Percentiles rank a stretch among this genome's conserved stretches.
These are phyloP conservation scores for Domatiomyces catenatus DNA, from an alignment of 2,329 filamentous ascomycete species.

Conservation along the genomic window DNA sequence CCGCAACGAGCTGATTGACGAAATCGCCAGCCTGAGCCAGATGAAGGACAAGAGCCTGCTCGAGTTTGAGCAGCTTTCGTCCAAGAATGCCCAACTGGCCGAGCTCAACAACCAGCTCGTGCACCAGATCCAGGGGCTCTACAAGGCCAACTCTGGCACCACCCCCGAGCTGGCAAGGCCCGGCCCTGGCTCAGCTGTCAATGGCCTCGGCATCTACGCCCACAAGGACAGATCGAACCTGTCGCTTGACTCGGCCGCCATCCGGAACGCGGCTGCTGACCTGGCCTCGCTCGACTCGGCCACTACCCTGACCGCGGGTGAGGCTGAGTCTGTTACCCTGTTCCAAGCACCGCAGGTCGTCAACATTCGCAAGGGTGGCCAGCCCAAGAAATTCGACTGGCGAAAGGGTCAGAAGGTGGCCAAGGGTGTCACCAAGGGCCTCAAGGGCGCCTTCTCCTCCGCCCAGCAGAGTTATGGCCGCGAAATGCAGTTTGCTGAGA, in stretches of 20 bases:
- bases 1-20: constrained; percentile 67
- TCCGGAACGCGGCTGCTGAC: constrained; percentile 31
- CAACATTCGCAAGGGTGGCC: constrained; percentile 73
- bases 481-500: constrained; percentile 43
- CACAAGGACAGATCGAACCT: constrained; percentile 36
- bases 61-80: constrained; percentile 87
- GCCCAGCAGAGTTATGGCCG: constrained; percentile 34
- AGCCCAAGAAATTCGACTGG: constrained; percentile 96
- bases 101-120: constrained; percentile 94
- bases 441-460: constrained; percentile 78
- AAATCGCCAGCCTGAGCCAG: constrained; percentile 65
- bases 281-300: constrained; percentile 43
- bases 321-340: constrained; percentile 44
- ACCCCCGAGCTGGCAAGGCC: constrained; percentile 28
- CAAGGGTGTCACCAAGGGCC: constrained; percentile 83
- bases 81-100: constrained; percentile 83
- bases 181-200: constrained; percentile 22
- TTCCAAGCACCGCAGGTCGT: constrained; percentile 75
- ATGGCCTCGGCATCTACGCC: constrained; percentile 50
- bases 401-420: constrained; percentile 93
- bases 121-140: constrained; percentile 81
- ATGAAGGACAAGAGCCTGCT: constrained; percentile 86
- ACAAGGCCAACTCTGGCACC: constrained; percentile 57
- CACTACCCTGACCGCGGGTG: constrained; percentile 49
- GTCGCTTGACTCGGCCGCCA: constrained; percentile 28